phyloP scores from a whole-genome alignment of 2,329 filamentous ascomycete genomes.

The Pseudophaeomoniella oleicola region DNA sequence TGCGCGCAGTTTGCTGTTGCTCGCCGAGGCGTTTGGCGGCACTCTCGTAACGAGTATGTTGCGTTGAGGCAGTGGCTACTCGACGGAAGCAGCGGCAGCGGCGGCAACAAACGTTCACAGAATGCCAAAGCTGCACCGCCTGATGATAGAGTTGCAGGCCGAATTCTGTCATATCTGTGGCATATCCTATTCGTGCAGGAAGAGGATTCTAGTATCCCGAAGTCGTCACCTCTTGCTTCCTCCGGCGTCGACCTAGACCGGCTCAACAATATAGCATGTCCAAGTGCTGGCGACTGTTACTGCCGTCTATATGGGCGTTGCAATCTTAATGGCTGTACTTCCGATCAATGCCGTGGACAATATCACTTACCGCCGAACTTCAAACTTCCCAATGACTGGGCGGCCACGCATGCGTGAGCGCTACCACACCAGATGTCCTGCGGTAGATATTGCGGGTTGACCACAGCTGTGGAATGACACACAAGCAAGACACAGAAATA shows the following conservation, averaged over 20 bases:
- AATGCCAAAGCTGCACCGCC: conserved; percentile 18
- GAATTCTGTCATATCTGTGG: conserved; percentile 36
- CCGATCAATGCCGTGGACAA: conserved; percentile 22
- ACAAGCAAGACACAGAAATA: too few relatives aligned
- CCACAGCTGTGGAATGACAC: too few relatives aligned
- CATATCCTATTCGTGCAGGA: conserved; percentile 32
- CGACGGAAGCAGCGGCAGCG: conserved; percentile 20
- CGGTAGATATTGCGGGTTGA: too few relatives aligned
- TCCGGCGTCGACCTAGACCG: conserved; percentile 18
- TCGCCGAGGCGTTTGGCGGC: conserved; percentile 31
- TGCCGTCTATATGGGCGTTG: conserved; percentile 29
- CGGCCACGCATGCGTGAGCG: conserved; percentile 15
- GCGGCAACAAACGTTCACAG: conserved; percentile 2
- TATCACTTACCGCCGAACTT: conserved; percentile 23
- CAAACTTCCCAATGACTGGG: conserved; percentile 22
- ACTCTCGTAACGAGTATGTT: conserved; percentile 35
- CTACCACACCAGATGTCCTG: too few relatives aligned
- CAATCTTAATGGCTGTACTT: conserved; percentile 17
- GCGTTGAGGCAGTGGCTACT: conserved; percentile 40
- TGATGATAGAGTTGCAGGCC: conserved; percentile 28
- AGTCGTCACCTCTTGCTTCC: neutral
- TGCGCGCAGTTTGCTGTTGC: conserved; percentile 43
- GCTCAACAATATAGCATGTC: conserved; percentile 23
- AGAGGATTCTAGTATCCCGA: conserved; percentile 3
- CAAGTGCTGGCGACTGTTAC: conserved; percentile 26